Conservation (phyloP, 2,329 filamentous ascomycete genomes). For the Venturia nashicola region DNA sequence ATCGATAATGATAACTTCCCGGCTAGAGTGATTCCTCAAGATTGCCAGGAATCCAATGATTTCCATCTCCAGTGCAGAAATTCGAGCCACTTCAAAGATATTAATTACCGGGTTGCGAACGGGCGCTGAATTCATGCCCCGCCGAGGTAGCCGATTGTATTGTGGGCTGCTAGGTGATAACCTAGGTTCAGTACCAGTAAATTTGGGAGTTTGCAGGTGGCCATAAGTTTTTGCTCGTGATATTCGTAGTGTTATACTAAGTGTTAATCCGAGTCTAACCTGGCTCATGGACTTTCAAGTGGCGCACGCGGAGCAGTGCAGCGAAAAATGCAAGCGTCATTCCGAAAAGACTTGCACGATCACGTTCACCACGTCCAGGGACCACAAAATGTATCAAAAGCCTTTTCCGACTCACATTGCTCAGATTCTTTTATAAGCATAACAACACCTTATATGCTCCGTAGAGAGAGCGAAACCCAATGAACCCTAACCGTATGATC, state of each 20-base stretch:
- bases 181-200: no score
- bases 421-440: conserved; percentile 5
- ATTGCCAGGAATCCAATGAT: no score
- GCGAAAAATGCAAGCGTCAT: background rate
- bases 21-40: no score
- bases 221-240: background rate
- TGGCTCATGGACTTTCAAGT: background rate
- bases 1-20: no score
- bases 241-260: background rate
- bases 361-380: background rate
- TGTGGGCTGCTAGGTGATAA: no score
- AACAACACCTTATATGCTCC: conserved; percentile 6
- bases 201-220: background rate
- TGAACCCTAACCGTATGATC: conserved; percentile 2
- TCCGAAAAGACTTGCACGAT: background rate
- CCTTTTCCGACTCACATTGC: conserved; percentile 5
- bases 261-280: background rate
- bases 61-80: no score
- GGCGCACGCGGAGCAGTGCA: background rate
- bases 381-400: background rate
- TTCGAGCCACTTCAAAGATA: no score
- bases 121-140: no score
- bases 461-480: background rate
- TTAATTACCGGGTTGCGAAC: no score
- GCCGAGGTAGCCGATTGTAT: no score